Evolutionary conservation across 805 yeast species (phyloP), one percentile per base, ranked within the genome.

Genomic region (Metschnikowia lochheadii): DNA sequence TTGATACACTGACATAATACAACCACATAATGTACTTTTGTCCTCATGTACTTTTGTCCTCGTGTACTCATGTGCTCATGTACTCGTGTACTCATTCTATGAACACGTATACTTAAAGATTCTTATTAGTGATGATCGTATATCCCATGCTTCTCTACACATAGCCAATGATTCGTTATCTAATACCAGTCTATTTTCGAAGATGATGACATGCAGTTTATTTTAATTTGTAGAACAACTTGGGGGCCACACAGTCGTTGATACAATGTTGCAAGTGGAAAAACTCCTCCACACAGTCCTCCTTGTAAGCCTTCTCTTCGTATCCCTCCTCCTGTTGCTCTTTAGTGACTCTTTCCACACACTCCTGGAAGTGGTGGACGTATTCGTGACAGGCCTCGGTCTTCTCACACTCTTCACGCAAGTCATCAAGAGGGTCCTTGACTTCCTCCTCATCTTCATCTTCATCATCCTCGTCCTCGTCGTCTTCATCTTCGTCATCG

Each of bases 281-380:
- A 63, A 87, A 92, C 75, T 92, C 99, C 75, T 92, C 98, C 55
- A 92, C 86, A 80, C 99, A 92, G 75, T 92, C 97, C 78, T 92
- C 99, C 76, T 92, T 92, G 79, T 89, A 79, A 10, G 78, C 83
- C 63, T 80, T 81, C 52, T 86, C 84, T 29, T 73, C 96, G 69
- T 92, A 91, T 61, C 77, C 96, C 60, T 81, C 86, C 66, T 88
- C 91, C 75, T 90, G 89, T 77, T 78, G 80, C 62, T 84, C 96
- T 69, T 84, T 82, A 58, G 94, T 83, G 58, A 92, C 98, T 78
- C 97, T 89, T 75, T 88, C 97, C 53, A 84, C 84, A 81, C 99
- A 92, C 74, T 91, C 97, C 56, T 87, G 84, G 75, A 85, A 90
- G 75, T 91, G 97, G 75, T 91, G 97, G 63, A 82, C 81, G 69